These are phyloP conservation scores for Lachancea fermentati DNA, from an alignment of 805 yeast species.

Conservation along the genomic window DNA sequence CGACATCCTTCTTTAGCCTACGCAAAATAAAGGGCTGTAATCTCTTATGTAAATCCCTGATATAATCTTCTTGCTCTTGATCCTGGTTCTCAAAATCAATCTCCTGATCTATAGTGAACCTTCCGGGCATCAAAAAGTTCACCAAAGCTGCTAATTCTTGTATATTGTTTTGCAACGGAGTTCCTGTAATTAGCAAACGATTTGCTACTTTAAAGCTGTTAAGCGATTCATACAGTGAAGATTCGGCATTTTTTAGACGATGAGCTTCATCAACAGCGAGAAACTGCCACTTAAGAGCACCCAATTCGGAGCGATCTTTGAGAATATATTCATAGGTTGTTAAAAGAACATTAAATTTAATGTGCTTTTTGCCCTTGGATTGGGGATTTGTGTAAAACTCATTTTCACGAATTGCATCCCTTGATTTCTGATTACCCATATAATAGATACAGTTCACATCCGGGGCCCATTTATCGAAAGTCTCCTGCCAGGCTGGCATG, in stretches of 20 bases:
- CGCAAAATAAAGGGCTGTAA: conserved; percentile 90
- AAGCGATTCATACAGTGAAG: conserved; percentile 85
- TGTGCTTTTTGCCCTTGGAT: conserved; percentile 44
- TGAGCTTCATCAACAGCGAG: conserved; percentile 99
- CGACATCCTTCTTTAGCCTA: conserved; percentile 94
- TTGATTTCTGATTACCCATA: conserved; percentile 84
- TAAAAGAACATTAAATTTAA: conserved; percentile 84
- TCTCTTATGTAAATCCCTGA: conserved; percentile 74
- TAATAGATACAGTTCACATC: conserved; percentile 90
- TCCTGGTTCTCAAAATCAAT: conserved; percentile 91
- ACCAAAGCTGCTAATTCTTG: conserved; percentile 93
- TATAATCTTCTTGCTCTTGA: conserved; percentile 81
- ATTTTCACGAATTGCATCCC: conserved; percentile 73
- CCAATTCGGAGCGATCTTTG: conserved; percentile 78
- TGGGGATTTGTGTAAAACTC: conserved; percentile 69
- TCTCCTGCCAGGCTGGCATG: conserved; percentile 98
- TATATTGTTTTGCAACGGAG: conserved; percentile 94
- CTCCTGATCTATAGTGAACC: conserved; percentile 83
- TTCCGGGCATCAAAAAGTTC: conserved; percentile 94
- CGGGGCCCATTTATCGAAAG: conserved; percentile 96
- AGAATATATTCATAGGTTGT: conserved; percentile 96
- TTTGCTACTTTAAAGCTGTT: conserved; percentile 77
- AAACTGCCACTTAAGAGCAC: conserved; percentile 87
- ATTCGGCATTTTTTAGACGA: conserved; percentile 88
- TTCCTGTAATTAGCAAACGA: conserved; percentile 90